Percentiles rank a stretch among this genome's conserved stretches.
Evolutionary conservation across 1,139 yeast species (phyloP).

Genomic region (Yamadazyma aaseri): DNA sequence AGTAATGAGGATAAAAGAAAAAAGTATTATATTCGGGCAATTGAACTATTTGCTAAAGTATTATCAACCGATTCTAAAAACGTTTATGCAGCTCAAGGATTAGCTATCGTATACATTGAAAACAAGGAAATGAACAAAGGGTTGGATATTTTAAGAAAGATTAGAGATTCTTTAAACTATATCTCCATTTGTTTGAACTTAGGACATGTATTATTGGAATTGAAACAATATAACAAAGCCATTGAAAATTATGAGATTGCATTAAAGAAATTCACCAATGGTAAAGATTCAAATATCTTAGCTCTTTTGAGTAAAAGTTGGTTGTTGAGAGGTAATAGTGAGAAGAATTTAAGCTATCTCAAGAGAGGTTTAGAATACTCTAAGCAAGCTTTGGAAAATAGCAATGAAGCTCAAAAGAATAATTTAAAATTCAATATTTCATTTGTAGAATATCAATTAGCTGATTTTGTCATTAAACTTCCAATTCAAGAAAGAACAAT

Average conservation of each 20-base stretch:
- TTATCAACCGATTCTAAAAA: slow-evolving; percentile 79
- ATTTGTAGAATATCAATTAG: slow-evolving; percentile 80
- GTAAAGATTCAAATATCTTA: slow-evolving; percentile 62
- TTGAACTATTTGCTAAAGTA: slow-evolving; percentile 87
- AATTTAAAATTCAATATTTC: slow-evolving; percentile 77
- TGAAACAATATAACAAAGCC: slow-evolving; percentile 80
- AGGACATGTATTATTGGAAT: slow-evolving; percentile 84
- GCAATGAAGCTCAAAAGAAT: slow-evolving; percentile 29
- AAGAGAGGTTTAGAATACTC: slow-evolving; percentile 64
- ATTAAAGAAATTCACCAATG: slow-evolving; percentile 60
- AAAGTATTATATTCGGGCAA: slow-evolving; percentile 81
- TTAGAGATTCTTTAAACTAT: slow-evolving; percentile 86
- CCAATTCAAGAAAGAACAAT: slow-evolving; percentile 59
- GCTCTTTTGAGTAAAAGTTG: slow-evolving; percentile 86
- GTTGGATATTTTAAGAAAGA: slow-evolving; percentile 80
- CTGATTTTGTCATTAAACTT: slow-evolving; percentile 73
- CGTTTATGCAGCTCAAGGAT: slow-evolving; percentile 96
- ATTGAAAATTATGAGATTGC: slow-evolving; percentile 89
- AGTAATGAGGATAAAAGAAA: slow-evolving; percentile 66
- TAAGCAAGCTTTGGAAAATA: slow-evolving; percentile 50
- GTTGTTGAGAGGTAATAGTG: slow-evolving; percentile 76
- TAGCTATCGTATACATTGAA: slow-evolving; percentile 91
- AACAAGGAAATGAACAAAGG: slow-evolving; percentile 77
- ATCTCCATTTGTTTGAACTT: slow-evolving; percentile 79
- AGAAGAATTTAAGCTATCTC: slow-evolving; percentile 60